Conservation (phyloP, 1,139 yeast genomes). For the Candida mesenterica region DNA sequence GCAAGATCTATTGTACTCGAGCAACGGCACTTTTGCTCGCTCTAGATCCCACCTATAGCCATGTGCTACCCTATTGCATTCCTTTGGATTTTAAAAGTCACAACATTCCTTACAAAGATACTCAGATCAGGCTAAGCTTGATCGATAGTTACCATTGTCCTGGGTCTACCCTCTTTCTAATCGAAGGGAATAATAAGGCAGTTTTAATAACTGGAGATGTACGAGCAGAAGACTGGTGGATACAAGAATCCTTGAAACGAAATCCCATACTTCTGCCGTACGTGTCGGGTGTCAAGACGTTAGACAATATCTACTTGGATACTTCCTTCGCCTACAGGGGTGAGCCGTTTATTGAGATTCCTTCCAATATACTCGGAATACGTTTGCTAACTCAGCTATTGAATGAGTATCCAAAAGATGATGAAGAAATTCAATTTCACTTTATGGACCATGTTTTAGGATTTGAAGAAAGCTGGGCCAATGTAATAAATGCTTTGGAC, state of each 20-base stretch:
- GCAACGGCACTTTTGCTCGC: conserved; percentile 40
- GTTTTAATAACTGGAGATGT: conserved; percentile 60
- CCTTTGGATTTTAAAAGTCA: conserved; percentile 15
- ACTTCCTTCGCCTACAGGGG: conserved; percentile 54
- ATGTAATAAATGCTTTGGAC: conserved; percentile 30
- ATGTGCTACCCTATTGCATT: conserved; percentile 22
- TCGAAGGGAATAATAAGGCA: conserved; percentile 34
- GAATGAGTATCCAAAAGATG: conserved; percentile 41
- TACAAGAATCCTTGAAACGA: conserved; percentile 29
- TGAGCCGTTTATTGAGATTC: conserved; percentile 48
- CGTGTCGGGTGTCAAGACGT: conserved; percentile 27
- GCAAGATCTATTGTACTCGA: conserved; percentile 49
- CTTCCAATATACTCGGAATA: conserved; percentile 44
- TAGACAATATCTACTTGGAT: conserved; percentile 55
- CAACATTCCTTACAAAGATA: conserved; percentile 13
- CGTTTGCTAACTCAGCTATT: conserved; percentile 32
- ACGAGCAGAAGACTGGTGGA: conserved; percentile 59
- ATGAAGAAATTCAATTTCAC: conserved; percentile 37
- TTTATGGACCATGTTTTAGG: conserved; percentile 48
- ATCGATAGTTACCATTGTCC: conserved; percentile 59
- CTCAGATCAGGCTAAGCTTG: conserved; percentile 16
- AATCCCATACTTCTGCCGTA: conserved; percentile 47
- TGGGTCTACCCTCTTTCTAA: conserved; percentile 57
- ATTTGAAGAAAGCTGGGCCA: conserved; percentile 56
- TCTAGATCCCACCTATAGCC: conserved; percentile 23